Evolutionary conservation across 176 grass and related monocot species (phyloP).

Genomic region (Carex kokanica): DNA sequence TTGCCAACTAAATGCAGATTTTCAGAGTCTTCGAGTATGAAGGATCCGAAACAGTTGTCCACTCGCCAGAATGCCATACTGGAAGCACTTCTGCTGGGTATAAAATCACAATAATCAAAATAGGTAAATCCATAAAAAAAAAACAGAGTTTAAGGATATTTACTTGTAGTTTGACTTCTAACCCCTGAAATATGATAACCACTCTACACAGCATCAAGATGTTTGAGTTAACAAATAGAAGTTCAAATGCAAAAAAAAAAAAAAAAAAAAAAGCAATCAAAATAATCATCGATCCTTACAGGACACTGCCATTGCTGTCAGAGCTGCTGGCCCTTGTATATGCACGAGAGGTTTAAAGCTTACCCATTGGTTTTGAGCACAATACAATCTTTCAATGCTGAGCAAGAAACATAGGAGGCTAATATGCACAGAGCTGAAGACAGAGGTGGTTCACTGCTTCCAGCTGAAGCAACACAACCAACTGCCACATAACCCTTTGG

Average conservation of each 20-base stretch:
- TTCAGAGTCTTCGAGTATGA: constrained; percentile 61
- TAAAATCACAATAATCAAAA: constrained; percentile 28
- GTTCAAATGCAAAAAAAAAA: constrained; percentile 18
- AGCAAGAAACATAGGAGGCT: constrained; percentile 72
- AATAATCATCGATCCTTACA: not conserved
- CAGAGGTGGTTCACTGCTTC: constrained; percentile 66
- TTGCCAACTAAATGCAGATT: constrained; percentile 51
- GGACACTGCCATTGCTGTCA: not conserved
- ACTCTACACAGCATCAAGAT: not conserved
- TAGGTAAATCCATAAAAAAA: constrained; percentile 17
- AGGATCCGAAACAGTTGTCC: constrained; percentile 88
- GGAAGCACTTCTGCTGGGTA: constrained; percentile 50
- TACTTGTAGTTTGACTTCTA: not conserved
- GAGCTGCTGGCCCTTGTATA: not conserved
- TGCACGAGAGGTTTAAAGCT: not conserved
- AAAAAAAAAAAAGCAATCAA: constrained; percentile 7
- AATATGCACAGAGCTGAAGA: constrained; percentile 75
- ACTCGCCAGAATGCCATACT: constrained; percentile 76
- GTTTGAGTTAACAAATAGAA: constrained; percentile 2
- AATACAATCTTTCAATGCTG: constrained; percentile 75
- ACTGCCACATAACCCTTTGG: constrained; percentile 72
- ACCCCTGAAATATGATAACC: not conserved
- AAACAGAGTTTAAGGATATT: not conserved
- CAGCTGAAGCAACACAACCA: constrained; percentile 88
- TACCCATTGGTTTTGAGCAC: constrained; percentile 44